These are phyloP conservation scores for Hyphodiscus hymeniophilus DNA, from an alignment of 495 filamentous ascomycete genomes.

Conservation along the genomic window DNA sequence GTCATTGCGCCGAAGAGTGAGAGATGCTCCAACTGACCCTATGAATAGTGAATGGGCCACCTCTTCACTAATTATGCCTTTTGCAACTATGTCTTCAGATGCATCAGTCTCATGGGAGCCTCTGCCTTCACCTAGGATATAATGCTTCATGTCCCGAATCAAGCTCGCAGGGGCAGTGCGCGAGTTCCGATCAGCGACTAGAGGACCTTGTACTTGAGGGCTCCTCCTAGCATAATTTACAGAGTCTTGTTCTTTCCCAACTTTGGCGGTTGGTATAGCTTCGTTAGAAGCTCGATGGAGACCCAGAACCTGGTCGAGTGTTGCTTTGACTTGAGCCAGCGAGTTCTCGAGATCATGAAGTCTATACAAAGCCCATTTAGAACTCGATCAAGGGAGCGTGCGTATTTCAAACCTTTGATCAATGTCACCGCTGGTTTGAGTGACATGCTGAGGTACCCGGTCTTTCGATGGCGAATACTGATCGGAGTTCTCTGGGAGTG, in stretches of 20 bases:
- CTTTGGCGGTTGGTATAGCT: background rate
- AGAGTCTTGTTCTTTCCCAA: background rate
- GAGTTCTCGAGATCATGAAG: background rate
- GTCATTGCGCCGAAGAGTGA: background rate
- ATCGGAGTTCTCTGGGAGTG: background rate
- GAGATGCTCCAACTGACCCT: background rate
- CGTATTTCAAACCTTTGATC: background rate
- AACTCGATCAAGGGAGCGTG: background rate
- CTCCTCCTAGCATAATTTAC: background rate
- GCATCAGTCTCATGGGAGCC: background rate
- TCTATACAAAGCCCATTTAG: background rate
- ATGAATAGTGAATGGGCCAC: background rate
- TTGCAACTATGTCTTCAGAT: conserved; percentile 2
- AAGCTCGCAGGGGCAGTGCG: background rate
- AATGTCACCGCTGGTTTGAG: background rate
- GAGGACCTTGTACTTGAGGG: background rate
- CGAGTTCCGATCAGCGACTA: conserved; percentile 2
- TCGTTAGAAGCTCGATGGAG: background rate
- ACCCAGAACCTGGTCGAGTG: background rate
- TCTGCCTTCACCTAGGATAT: background rate
- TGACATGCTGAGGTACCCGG: background rate
- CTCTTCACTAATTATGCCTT: conserved; percentile 3
- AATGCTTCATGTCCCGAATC: background rate
- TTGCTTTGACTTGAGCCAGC: background rate
- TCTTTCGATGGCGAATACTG: background rate